Evolutionary conservation across 495 filamentous ascomycete genomes (phyloP).

Genomic region (Aspergillus sclerotioniger): DNA sequence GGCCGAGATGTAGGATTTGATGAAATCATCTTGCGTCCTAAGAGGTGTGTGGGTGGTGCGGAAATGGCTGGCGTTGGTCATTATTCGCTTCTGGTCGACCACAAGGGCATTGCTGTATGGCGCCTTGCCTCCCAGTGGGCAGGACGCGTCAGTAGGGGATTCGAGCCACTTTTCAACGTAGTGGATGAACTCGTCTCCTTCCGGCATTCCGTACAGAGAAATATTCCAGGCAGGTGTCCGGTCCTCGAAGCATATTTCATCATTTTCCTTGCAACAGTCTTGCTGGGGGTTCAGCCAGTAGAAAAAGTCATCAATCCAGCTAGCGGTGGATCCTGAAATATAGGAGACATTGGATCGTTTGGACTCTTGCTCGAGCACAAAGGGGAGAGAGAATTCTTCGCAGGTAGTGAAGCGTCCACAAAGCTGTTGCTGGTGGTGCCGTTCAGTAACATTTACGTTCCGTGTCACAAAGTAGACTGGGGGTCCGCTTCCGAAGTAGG

Average conservation of each 20-base stretch:
- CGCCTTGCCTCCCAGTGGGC: conserved; percentile 83
- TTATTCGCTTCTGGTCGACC: conserved; percentile 61
- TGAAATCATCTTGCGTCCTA: conserved; percentile 88
- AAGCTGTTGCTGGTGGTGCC: conserved; percentile 73
- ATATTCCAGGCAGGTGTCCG: conserved; percentile 82
- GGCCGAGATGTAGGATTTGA: conserved; percentile 82
- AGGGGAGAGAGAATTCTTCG: conserved; percentile 75
- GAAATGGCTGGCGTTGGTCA: conserved; percentile 82
- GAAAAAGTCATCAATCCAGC: conserved; percentile 96
- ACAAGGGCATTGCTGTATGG: conserved; percentile 84
- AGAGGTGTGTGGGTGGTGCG: conserved; percentile 84
- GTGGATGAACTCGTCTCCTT: conserved; percentile 82
- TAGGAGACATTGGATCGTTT: conserved; percentile 89
- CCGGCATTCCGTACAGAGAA: conserved; percentile 84
- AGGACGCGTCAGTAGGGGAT: conserved; percentile 75
- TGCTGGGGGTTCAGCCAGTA: conserved; percentile 92
- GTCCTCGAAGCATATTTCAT: conserved; percentile 71
- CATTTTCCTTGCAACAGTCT: conserved; percentile 69
- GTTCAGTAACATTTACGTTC: conserved; percentile 71
- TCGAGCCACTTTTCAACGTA: conserved; percentile 81
- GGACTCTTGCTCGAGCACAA: conserved; percentile 86
- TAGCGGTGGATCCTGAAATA: conserved; percentile 86
- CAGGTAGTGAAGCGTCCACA: conserved; percentile 92
- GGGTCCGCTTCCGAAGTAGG: conserved; percentile 86
- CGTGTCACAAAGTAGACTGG: conserved; percentile 95